Percentiles rank a stretch among this genome's conserved stretches.
Evolutionary conservation across 768 basidiomycete species (phyloP).

Genomic region (Xerocomus spinulosus): DNA sequence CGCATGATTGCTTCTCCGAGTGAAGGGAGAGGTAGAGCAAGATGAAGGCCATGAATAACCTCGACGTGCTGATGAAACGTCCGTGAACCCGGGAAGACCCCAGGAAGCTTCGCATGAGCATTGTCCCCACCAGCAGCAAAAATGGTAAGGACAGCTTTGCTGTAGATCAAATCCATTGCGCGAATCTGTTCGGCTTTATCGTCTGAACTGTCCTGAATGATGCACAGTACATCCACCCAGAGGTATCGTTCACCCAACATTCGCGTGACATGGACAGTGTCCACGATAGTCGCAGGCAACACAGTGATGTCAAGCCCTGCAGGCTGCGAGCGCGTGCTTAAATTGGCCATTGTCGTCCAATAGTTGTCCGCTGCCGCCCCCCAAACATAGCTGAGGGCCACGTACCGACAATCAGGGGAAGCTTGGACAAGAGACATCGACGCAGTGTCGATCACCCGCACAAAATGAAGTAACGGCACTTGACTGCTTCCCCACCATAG

Average conservation of each 20-base stretch:
- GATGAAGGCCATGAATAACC: not conserved
- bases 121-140: constrained; percentile 5
- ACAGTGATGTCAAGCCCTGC: constrained; percentile 1
- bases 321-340: not conserved
- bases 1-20: not conserved
- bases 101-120: not conserved
- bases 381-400: constrained; percentile 1
- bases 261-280: not conserved
- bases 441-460: not conserved
- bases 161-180: constrained; percentile 8
- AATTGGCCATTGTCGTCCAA: not conserved
- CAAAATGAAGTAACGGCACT: not conserved
- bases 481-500: not conserved
- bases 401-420: not conserved
- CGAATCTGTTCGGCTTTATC: constrained; percentile 7
- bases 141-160: constrained; percentile 4
- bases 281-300: constrained; percentile 7
- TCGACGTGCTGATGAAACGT: not conserved
- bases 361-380: not conserved
- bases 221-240: constrained; percentile 12
- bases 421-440: not conserved
- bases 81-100: not conserved
- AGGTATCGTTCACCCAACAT: not conserved
- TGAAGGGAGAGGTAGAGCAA: not conserved
- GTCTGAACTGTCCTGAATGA: constrained; percentile 12